These are phyloP conservation scores for Cairneyella variabilis DNA, from an alignment of 495 filamentous ascomycete genomes.

Conservation along the genomic window DNA sequence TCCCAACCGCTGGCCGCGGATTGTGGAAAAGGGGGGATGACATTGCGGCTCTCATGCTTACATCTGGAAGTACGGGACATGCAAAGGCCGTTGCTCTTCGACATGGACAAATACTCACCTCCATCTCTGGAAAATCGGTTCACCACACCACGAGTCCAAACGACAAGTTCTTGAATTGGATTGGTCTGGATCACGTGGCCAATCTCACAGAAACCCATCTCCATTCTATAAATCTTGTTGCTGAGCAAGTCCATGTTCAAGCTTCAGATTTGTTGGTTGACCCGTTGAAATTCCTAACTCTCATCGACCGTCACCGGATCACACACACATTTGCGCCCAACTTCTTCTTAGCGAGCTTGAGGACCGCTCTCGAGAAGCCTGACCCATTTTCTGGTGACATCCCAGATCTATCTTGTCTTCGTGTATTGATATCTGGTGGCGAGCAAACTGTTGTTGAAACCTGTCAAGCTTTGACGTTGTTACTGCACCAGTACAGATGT, in stretches of 20 bases:
- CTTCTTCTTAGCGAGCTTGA: slow-evolving; percentile 43
- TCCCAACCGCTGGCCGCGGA: too few species aligned
- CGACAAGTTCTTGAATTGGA: slow-evolving; percentile 46
- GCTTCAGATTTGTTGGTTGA: slow-evolving; percentile 36
- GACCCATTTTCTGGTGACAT: too few species aligned
- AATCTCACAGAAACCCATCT: slow-evolving; percentile 48
- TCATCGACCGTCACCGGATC: slow-evolving; percentile 39
- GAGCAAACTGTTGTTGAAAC: slow-evolving; percentile 36
- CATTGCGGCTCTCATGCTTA: slow-evolving; percentile 47
- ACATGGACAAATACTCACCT: slow-evolving; percentile 42
- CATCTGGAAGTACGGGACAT: slow-evolving; percentile 53
- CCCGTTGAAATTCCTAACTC: slow-evolving; percentile 38
- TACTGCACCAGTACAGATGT: slow-evolving; percentile 33
- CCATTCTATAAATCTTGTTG: slow-evolving; percentile 35
- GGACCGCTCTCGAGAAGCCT: background rate
- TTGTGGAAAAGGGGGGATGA: slow-evolving; percentile 6
- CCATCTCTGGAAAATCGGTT: slow-evolving; percentile 39
- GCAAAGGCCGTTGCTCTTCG: slow-evolving; percentile 48
- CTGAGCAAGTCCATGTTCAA: slow-evolving; percentile 44
- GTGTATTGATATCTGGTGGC: slow-evolving; percentile 33
- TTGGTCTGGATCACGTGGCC: slow-evolving; percentile 52
- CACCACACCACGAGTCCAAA: slow-evolving; percentile 1
- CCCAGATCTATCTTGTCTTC: slow-evolving; percentile 29
- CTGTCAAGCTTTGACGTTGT: slow-evolving; percentile 25
- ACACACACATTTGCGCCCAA: slow-evolving; percentile 51